Evolutionary conservation across 371 early-diverging fungal genomes (phyloP), one percentile per base, ranked within the genome.

Genomic region (Nematocida sp.): DNA sequence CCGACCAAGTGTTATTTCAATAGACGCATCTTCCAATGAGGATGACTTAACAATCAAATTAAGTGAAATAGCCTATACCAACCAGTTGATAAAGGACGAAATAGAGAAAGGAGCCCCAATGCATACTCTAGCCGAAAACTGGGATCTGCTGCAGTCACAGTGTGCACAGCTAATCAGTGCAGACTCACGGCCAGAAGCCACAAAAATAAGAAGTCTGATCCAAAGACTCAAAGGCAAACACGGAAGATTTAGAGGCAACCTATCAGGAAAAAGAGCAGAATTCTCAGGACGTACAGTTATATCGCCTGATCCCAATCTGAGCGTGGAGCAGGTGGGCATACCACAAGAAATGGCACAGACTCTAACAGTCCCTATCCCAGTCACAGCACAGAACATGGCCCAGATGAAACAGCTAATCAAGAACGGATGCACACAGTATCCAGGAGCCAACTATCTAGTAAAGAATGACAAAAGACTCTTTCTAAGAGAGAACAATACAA

Each of bases 191-290:
- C 86, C 86, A 35, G 70, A 86, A 23, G 81, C 85, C 62, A 85
- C 90, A 1, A 87, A 88, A 1, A 86, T 87, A 52, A 81, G 85
- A 78, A 95, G 95, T 75, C 87, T 96, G 46, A 90, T 92, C 60
- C 96, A 95, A 83, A 86, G 99, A 64, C 84, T 99, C 58, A 99
- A 97, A 86, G 99, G 99, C 51, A 99, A 99, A 81, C 90, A 92
- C 75, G 99, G 99, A 65, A 89, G 99, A 63, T 96, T 99, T 87
- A 88, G 99, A 81, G 95, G 96, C 41, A 99, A 97, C 79, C 85
- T 99, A 67, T 92, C 92, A 11, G 99, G 99, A 64, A 99, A 99
- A 85, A 91, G 99, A 84, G 98, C 96, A 17, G 97, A 99, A 83
- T 99, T 96, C 81, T 92, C 93, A 35, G 96, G 92, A 3, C 87